Conservation (phyloP, 768 basidiomycete genomes). For the Boletus rubropictus region DNA sequence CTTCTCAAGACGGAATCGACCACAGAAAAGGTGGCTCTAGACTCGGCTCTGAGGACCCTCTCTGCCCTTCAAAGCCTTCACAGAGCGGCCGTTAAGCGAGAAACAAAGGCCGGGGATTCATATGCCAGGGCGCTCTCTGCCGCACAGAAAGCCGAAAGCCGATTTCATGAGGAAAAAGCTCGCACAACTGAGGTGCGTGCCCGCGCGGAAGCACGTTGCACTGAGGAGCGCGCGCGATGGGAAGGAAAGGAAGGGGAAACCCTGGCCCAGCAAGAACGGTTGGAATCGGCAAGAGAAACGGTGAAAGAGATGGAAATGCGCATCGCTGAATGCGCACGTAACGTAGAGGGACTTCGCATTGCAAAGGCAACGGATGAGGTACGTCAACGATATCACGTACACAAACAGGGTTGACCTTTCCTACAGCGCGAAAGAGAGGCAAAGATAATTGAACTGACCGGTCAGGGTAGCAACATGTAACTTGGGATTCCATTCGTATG, state of each 20-base stretch:
- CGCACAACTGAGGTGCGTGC: constrained; percentile 48
- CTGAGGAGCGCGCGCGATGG: constrained; percentile 57
- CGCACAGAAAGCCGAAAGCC: constrained; percentile 60
- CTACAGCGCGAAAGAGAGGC: constrained; percentile 50
- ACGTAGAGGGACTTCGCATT: constrained; percentile 61
- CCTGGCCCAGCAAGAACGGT: constrained; percentile 39
- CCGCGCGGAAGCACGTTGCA: constrained; percentile 37
- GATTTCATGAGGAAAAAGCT: constrained; percentile 56
- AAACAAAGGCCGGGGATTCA: constrained; percentile 48
- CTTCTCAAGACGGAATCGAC: constrained; percentile 67
- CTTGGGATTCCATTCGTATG: background rate
- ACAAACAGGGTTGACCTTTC: constrained; percentile 2
- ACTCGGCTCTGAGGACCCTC: constrained; percentile 58
- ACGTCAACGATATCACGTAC: constrained; percentile 9
- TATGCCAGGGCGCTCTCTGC: constrained; percentile 49
- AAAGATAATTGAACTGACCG: constrained; percentile 38
- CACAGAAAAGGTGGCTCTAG: constrained; percentile 58
- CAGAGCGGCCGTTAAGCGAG: constrained; percentile 59
- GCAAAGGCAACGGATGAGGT: constrained; percentile 66
- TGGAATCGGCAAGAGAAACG: constrained; percentile 48
- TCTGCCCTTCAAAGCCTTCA: constrained; percentile 66
- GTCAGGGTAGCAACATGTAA: constrained; percentile 4
- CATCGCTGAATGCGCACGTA: constrained; percentile 65
- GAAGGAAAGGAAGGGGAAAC: constrained; percentile 48
- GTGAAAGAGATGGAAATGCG: constrained; percentile 55